Evolutionary conservation across 2,329 filamentous ascomycete species (phyloP).

Genomic region (Cladosporium austrohemisphaericum): DNA sequence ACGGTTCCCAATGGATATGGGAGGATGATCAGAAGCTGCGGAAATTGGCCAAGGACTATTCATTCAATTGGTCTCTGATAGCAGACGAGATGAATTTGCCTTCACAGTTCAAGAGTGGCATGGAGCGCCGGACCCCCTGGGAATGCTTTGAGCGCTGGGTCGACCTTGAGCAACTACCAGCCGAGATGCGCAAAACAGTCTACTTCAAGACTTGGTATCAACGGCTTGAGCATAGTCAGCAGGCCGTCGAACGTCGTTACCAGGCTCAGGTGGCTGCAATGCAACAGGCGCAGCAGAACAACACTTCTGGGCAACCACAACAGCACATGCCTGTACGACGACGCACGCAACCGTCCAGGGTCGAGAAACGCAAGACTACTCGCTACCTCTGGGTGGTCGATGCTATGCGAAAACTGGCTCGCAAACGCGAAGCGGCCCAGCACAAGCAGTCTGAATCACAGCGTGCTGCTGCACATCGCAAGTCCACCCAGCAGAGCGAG

Average conservation of each 20-base stretch:
- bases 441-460: constrained; percentile 76
- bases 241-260: constrained; percentile 56
- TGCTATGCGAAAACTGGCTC: constrained; percentile 89
- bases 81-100: constrained; percentile 71
- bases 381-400: constrained; percentile 87
- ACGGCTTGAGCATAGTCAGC: constrained; percentile 60
- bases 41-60: constrained; percentile 80
- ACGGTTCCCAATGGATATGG: constrained; percentile 85
- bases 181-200: constrained; percentile 90
- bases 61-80: constrained; percentile 97
- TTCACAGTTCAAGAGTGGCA: constrained; percentile 76
- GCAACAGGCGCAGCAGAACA: constrained; percentile 50
- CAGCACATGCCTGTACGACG: constrained; percentile 58
- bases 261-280: constrained; percentile 52
- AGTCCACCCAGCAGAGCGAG: constrained; percentile 48
- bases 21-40: constrained; percentile 88
- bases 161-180: constrained; percentile 80
- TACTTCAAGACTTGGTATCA: constrained; percentile 80
- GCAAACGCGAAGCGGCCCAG: constrained; percentile 82
- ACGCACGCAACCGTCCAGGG: constrained; percentile 73
- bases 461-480: constrained; percentile 72
- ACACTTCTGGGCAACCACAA: constrained; percentile 31
- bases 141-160: constrained; percentile 99
- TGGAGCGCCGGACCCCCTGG: constrained; percentile 90
- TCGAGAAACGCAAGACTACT: constrained; percentile 81